Base-by-base conservation (phyloP, 495 filamentous ascomycete species). In the Aspergillus cristatus region DNA sequence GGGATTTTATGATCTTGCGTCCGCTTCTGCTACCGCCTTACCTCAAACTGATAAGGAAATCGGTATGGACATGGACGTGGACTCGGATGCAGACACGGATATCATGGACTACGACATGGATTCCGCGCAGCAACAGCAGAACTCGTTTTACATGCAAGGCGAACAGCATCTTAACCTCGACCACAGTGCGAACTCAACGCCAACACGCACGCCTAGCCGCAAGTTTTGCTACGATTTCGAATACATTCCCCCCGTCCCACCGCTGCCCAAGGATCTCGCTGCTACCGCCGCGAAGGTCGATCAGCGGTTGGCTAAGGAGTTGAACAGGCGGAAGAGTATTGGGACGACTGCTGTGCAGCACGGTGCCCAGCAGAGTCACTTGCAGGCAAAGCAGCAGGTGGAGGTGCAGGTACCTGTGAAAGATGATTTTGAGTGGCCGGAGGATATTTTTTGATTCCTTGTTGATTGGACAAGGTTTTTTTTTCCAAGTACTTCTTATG, bases 231-330 rank as follows among this genome's bases (percentile, higher is more conserved):
- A 51, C 49, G 11, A 51, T 28, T 13, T 7, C 45, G 46, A 8
- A 51, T 39, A 67, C 34, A 63, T 70, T 30, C 67, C 67, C 0
- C 67, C 67, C 12, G 59, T 71, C 1, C 65, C 67, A 6, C 64
- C 62, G 1, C 47, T 68, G 0, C 64, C 65, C 0, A 62, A 65
- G 25, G 61, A 66, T 7, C 48, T 67, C n/a, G 50, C 53, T 11
- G 43, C 41, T 13, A 62, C 55, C 32, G 55, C 60, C 15, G 52
- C 55, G n/a, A 60, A 57, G 39, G 50, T 57, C 0, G 45, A 57
- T 31, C 41, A 46, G 14, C 39, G 48, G 0, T 20, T 48, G 10
- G 60, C 46, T 10, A 51, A 37, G 15, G 61, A 67, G 16, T 59
- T 55, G 8, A 47, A 43, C 15, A 58, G 56, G 41, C 50, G 50